Percentiles rank a stretch among this genome's conserved stretches.
Conservation (phyloP, 257 asterid species). For the Plectranthus barbatus region DNA sequence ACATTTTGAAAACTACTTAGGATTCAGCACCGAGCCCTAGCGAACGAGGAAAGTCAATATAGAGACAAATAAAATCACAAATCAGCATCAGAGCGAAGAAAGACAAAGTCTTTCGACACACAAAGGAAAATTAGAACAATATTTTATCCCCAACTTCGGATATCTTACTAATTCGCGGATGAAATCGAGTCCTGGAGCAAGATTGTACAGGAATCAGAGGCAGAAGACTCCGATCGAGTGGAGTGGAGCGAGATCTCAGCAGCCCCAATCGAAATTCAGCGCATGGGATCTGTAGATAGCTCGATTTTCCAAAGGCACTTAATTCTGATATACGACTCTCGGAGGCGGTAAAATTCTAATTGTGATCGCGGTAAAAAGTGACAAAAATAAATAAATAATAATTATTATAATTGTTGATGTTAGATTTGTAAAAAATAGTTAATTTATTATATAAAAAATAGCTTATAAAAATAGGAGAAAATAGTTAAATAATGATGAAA, state of each 20-base stretch:
- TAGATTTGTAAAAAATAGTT: too few relatives aligned
- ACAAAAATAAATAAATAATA: background rate
- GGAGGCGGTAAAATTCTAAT: constrained; percentile 11
- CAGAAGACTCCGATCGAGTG: constrained; percentile 21
- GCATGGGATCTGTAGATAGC: constrained; percentile 20
- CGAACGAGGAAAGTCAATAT: constrained; percentile 4
- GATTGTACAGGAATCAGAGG: constrained; percentile 1
- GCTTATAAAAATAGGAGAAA: too few relatives aligned
- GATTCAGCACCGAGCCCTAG: constrained; percentile 17
- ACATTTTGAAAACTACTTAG: background rate
- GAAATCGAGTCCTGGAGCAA: background rate
- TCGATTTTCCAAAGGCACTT: constrained; percentile 14
- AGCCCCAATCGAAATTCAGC: constrained; percentile 15
- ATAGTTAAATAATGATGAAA: too few relatives aligned
- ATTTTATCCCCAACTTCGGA: too few relatives aligned
- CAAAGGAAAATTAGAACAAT: too few relatives aligned
- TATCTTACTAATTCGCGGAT: too few relatives aligned
- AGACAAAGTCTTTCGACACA: background rate
- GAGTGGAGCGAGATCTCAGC: constrained; percentile 22
- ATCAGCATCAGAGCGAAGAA: constrained; percentile 14
- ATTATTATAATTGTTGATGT: too few relatives aligned
- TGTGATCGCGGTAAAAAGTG: constrained; percentile 12
- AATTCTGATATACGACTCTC: constrained; percentile 11
- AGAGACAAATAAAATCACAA: constrained; percentile 2
- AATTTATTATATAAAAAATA: too few relatives aligned